Percentiles rank a stretch among this genome's conserved stretches.
phyloP scores from a whole-genome alignment of 768 basidiomycete species.

The Amanita pseudoporphyria region DNA sequence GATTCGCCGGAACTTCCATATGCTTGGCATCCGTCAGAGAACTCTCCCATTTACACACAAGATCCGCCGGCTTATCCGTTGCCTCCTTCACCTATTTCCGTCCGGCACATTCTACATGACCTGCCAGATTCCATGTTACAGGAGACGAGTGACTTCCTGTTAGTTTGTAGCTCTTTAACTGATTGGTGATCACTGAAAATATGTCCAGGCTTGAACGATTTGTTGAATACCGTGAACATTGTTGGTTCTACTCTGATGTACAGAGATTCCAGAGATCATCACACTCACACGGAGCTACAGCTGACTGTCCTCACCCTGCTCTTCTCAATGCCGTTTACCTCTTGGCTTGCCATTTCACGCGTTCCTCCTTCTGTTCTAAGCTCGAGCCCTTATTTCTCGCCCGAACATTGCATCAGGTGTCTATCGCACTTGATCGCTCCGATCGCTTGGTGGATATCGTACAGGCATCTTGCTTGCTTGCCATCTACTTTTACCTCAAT shows the following conservation, averaged over 20 bases:
- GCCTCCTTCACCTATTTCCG: not conserved
- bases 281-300: constrained; percentile 14
- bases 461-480: constrained; percentile 50
- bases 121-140: constrained; percentile 2
- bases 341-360: constrained; percentile 46
- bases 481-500: constrained; percentile 51
- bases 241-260: constrained; percentile 44
- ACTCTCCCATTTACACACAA: not conserved
- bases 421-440: constrained; percentile 41
- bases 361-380: constrained; percentile 26
- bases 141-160: constrained; percentile 4
- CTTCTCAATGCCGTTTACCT: constrained; percentile 55
- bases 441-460: constrained; percentile 50
- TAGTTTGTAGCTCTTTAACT: not conserved
- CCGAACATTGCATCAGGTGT: constrained; percentile 39
- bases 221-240: constrained; percentile 47
- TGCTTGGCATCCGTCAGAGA: not conserved
- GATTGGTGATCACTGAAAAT: not conserved
- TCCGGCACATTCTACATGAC: not conserved
- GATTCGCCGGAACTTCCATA: constrained; percentile 1
- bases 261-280: constrained; percentile 30
- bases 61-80: not conserved
- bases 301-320: constrained; percentile 38
- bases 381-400: constrained; percentile 41
- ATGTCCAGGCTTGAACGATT: constrained; percentile 40